A percentile compares a stretch with the other conserved stretches of the same genome.
These are phyloP conservation scores for Cercophora samala DNA, from an alignment of 495 filamentous ascomycete genomes.

Conservation along the genomic window DNA sequence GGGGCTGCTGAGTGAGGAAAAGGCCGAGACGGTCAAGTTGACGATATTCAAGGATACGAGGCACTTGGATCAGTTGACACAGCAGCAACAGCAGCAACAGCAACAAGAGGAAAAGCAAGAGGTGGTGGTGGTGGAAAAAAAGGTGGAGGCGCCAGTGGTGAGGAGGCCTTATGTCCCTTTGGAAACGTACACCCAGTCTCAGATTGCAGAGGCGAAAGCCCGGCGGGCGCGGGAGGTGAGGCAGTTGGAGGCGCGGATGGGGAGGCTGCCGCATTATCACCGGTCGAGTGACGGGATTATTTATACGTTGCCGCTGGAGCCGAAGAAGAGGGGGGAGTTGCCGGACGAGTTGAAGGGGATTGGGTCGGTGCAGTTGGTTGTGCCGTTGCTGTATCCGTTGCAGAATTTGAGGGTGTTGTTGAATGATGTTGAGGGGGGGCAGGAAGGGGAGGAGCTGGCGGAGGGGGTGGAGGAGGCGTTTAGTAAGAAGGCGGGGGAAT, in stretches of 20 bases:
- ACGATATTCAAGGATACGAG: conserved; percentile 60
- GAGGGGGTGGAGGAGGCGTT: conserved; percentile 64
- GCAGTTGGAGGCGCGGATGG: conserved; percentile 78
- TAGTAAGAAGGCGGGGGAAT: conserved; percentile 49
- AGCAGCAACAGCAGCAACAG: neutral
- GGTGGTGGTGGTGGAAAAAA: conserved; percentile 35
- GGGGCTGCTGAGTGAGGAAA: conserved; percentile 62
- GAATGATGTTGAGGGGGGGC: conserved; percentile 56
- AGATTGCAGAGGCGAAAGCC: conserved; percentile 60
- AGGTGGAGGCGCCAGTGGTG: conserved; percentile 38
- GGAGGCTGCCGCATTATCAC: conserved; percentile 61
- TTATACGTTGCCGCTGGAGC: conserved; percentile 71
- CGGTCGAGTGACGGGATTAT: conserved; percentile 67
- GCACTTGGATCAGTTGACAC: conserved; percentile 30
- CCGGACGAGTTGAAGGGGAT: conserved; percentile 61
- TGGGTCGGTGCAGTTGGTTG: conserved; percentile 62
- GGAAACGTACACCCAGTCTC: conserved; percentile 50
- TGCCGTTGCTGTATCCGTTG: conserved; percentile 72
- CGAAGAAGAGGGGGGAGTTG: conserved; percentile 58
- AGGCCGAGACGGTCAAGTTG: conserved; percentile 75
- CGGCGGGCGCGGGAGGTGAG: conserved; percentile 62
- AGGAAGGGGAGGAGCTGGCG: conserved; percentile 58
- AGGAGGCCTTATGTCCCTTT: conserved; percentile 35
- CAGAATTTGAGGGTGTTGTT: conserved; percentile 65
- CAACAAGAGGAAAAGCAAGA: conserved; percentile 25